These are phyloP conservation scores for Bondarzewia mesenterica DNA, from an alignment of 1,284 basidiomycete species.

Conservation along the genomic window DNA sequence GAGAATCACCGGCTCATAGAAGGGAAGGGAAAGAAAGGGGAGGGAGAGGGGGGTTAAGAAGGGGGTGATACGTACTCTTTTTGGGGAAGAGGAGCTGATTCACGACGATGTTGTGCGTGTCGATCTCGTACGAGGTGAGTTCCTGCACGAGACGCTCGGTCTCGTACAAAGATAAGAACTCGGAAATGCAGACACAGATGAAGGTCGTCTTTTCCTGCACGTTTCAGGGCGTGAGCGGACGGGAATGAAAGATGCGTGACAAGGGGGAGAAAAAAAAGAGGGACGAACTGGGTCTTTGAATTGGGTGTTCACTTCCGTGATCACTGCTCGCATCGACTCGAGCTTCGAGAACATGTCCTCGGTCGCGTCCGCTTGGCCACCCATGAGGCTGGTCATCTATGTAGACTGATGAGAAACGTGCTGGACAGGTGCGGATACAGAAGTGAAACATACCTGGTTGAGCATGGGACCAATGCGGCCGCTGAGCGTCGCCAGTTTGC, in stretches of 20 bases:
- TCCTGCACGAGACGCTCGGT: conserved; percentile 98
- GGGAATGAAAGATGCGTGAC: not conserved
- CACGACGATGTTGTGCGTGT: conserved; percentile 98
- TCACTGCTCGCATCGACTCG: conserved; percentile 93
- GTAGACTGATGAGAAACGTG: not conserved
- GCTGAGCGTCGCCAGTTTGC: conserved; percentile 87
- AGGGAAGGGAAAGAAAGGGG: not conserved
- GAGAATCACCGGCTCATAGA: not conserved
- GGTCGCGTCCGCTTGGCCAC: conserved; percentile 77
- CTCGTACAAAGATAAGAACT: conserved; percentile 97
- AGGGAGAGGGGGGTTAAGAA: conserved; percentile 1
- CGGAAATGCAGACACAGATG: conserved; percentile 97
- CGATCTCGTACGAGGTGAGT: conserved; percentile 93
- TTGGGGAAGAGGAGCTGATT: conserved; percentile 97
- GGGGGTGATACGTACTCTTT: conserved; percentile 47
- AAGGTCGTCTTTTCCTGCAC: conserved; percentile 92
- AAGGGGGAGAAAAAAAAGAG: no score
- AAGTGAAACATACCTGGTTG: conserved; percentile 59
- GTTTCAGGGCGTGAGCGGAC: not conserved
- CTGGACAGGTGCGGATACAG: not conserved
- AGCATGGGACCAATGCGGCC: conserved; percentile 97
- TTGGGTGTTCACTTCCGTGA: conserved; percentile 98
- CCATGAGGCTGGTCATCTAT: conserved; percentile 93
- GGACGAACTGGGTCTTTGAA: conserved; percentile 92
- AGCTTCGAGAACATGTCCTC: conserved; percentile 99